Base-by-base conservation (phyloP, 2,329 filamentous ascomycete genomes). In the Monosporascus cannonballus region DNA sequence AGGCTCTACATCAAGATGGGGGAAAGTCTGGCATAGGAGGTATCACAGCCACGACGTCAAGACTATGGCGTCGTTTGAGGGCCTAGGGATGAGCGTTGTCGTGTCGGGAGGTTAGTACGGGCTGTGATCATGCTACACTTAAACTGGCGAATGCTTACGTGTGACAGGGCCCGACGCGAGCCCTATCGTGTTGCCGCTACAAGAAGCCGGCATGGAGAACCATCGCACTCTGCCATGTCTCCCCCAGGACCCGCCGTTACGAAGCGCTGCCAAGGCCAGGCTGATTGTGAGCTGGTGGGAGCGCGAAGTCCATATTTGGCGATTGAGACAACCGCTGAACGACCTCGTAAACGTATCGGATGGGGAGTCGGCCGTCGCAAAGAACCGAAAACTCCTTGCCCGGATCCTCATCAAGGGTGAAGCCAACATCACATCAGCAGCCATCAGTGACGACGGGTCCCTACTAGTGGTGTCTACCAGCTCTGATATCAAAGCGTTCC, bases 11-110 rank as follows among this genome's bases (percentile, higher is more conserved):
- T 76, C 78, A 50, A 82, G 86, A 65, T 99, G 94, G 94, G 82
- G 82, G 54, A 93, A 94, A 69, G 79, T 90, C n/a, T 88, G 84
- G 70, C 90, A 96, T 66, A 81, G 89, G 59, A 81, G 90, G 65
- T 92, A 93, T 66, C 94, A 99, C 67, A 84, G 87, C 46, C 92
- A 97, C 69, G 94, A 99, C 73, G 91, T 97, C 63, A 97, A 97
- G 74, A 83, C 90, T 1, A 89, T 97, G 83, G 89, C 91, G 36
- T 85, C 89, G 0, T 97, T 93, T 59, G 94, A 99, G 69, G 86
- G 86, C 50, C 85, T 81, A 49, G 84, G 84, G 48, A 82, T 96
- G 65, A 97, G 90, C 64, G 84, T 97, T 51, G 78, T 96, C 11
- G 89, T 96, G 17, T 95, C 93, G 57, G 94, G 94, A 81, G 94